Evolutionary conservation across 2,329 filamentous ascomycete genomes (phyloP), one percentile per base, ranked within the genome.

Genomic region (Thelonectria olida): DNA sequence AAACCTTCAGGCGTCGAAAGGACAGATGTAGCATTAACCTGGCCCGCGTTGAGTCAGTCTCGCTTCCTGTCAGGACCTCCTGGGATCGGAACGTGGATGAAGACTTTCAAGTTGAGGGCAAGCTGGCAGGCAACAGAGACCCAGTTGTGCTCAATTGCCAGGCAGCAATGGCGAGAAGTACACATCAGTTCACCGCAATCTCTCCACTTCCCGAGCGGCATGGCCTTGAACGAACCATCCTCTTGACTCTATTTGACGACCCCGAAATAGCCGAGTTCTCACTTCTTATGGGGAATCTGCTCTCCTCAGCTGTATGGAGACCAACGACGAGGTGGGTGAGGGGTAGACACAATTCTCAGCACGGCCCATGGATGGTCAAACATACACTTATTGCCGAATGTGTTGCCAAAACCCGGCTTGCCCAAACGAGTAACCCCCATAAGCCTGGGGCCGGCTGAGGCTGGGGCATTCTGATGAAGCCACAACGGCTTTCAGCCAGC

Each of bases 401-500:
- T 42, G 42, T 19, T 39, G 34, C 58, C 44, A 36, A 58, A 36
- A 58, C 17, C 54, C 69, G 69, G 69, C 56, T 70, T 72, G 23
- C 69, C 67, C 17, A 63, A 70, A 62, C 27, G 22, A 64, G 69
- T 68, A 72, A 67, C 22, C 63, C 69, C 66, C 50, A 34, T 36
- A 52, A 41, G 51, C 51, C 27, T 25, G 34, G 41, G 45, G 61
- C 44, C 44, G 63, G 61, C 45, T 59, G 52, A 64, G 62, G 58
- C 52, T 62, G 47, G 48, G 52, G 51, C 56, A 54, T 53, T 53
- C 34, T 53, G 25, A 39, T 7, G 47, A 65, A 70, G 68, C 68
- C 61, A 65, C 63, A 68, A 68, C 63, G 57, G 62, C 56, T 58
- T 56, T 52, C 44, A 58, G 42, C 42, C 45, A 45, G 54, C 36